phyloP scores from a whole-genome alignment of 768 basidiomycete genomes.

The Saitozyma sp. region DNA sequence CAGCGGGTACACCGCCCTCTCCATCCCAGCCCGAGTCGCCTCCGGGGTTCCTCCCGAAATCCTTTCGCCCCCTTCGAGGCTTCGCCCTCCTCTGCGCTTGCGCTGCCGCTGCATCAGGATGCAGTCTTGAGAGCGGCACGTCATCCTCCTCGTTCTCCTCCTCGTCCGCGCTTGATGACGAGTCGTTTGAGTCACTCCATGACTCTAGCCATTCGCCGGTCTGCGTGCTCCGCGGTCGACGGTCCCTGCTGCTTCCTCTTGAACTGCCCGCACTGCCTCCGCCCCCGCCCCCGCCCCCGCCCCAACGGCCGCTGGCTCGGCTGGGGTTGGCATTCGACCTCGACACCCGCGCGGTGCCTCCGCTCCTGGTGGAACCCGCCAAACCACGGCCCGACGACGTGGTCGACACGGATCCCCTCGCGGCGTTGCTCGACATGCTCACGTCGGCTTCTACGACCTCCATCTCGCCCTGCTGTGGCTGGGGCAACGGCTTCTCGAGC shows the following conservation, averaged over 20 bases:
- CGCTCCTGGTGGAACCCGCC: background rate
- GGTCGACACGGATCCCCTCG: no score
- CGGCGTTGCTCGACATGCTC: no score
- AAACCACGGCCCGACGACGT: no score
- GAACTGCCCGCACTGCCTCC: conserved; percentile 12
- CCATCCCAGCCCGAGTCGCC: conserved; percentile 41
- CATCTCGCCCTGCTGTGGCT: no score
- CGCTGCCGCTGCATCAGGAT: conserved; percentile 38
- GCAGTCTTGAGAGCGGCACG: conserved; percentile 42
- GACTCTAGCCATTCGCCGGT: conserved; percentile 3
- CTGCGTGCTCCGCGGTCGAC: conserved; percentile 3
- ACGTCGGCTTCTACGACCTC: no score
- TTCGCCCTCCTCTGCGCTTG: conserved; percentile 21
- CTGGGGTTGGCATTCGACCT: conserved; percentile 2
- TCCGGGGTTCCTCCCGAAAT: conserved; percentile 32
- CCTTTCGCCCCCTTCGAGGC: conserved; percentile 11
- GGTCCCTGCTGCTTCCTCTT: conserved; percentile 11
- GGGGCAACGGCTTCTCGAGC: no score
- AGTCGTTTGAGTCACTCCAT: background rate
- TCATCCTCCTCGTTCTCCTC: conserved; percentile 24
- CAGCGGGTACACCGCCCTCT: conserved; percentile 47
- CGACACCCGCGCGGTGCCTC: background rate
- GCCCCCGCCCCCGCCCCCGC: background rate
- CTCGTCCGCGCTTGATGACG: conserved; percentile 5
- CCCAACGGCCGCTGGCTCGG: conserved; percentile 2